These are phyloP conservation scores for Tetrastigma voinierianum DNA, from an alignment of 164 flowering plant species.

Conservation along the genomic window DNA sequence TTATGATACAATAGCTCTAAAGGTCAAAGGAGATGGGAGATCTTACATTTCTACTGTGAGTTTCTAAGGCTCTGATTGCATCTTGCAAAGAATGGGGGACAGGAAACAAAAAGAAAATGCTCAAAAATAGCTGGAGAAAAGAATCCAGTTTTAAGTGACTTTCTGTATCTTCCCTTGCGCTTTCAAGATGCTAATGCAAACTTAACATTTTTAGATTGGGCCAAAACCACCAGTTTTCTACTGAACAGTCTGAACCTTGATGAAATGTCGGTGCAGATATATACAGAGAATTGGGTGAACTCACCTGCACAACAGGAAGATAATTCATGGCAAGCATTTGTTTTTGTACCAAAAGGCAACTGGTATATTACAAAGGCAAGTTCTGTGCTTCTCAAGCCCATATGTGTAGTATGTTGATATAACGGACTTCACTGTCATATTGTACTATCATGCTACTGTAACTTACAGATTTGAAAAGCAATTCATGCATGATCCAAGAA, in stretches of 20 bases:
- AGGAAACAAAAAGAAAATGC: neutral
- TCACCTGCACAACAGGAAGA: constrained; percentile 91
- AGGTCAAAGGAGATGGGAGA: constrained; percentile 92
- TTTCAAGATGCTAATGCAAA: too few species aligned
- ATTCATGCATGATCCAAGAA: too few species aligned
- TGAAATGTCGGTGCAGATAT: constrained; percentile 55
- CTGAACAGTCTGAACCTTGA: neutral
- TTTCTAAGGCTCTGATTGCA: constrained; percentile 6
- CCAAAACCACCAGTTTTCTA: neutral
- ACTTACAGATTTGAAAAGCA: too few species aligned
- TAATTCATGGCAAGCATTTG: constrained; percentile 97
- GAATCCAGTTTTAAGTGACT: too few species aligned
- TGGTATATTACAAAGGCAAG: constrained; percentile 90
- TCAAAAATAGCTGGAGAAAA: neutral
- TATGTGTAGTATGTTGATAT: neutral
- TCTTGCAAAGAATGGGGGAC: neutral
- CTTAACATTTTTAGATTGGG: too few species aligned
- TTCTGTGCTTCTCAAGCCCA: constrained; percentile 11
- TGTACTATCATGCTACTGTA: neutral
- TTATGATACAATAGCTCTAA: constrained; percentile 87
- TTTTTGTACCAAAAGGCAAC: constrained; percentile 71
- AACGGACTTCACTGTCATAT: neutral
- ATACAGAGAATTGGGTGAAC: constrained; percentile 99
- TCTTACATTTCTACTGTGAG: constrained; percentile 95
- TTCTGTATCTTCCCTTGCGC: too few species aligned